Evolutionary conservation across 805 yeast species (phyloP).

Genomic region (Millerozyma acaciae): DNA sequence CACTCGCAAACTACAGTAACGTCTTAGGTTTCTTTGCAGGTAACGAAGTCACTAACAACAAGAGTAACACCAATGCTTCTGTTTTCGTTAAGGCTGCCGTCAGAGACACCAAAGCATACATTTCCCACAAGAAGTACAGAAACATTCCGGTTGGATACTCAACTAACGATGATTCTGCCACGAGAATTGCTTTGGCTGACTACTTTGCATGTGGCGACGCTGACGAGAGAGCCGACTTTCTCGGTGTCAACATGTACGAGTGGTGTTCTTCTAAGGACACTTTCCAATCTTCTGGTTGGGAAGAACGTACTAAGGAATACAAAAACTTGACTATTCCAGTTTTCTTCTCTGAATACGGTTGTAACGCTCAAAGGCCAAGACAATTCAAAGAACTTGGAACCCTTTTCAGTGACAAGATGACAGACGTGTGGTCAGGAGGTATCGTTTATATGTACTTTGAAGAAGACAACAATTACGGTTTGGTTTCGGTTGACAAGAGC

Average conservation of each 20-base stretch:
- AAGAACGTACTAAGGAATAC: slow-evolving; percentile 68
- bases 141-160: slow-evolving; percentile 91
- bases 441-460: slow-evolving; percentile 88
- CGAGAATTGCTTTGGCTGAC: slow-evolving; percentile 74
- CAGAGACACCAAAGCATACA: slow-evolving; percentile 81
- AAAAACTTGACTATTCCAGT: slow-evolving; percentile 70
- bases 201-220: slow-evolving; percentile 79
- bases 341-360: slow-evolving; percentile 87
- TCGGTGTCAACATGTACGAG: slow-evolving; percentile 83
- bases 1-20: slow-evolving; percentile 72
- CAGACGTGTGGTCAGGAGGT: slow-evolving; percentile 92
- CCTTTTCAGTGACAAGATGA: slow-evolving; percentile 66
- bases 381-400: slow-evolving; percentile 71
- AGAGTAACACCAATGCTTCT: slow-evolving; percentile 80
- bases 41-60: slow-evolving; percentile 89
- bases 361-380: slow-evolving; percentile 73
- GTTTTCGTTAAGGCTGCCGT: slow-evolving; percentile 95
- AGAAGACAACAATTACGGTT: slow-evolving; percentile 79
- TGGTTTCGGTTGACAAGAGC: slow-evolving; percentile 53
- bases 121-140: slow-evolving; percentile 63
- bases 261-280: slow-evolving; percentile 71
- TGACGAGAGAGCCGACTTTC: slow-evolving; percentile 67
- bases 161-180: slow-evolving; percentile 80
- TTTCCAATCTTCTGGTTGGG: slow-evolving; percentile 62
- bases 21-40: slow-evolving; percentile 96